Percentiles rank a stretch among this genome's conserved stretches.
These are phyloP conservation scores for Pichia insulana DNA, from an alignment of 805 yeast species.

Conservation along the genomic window DNA sequence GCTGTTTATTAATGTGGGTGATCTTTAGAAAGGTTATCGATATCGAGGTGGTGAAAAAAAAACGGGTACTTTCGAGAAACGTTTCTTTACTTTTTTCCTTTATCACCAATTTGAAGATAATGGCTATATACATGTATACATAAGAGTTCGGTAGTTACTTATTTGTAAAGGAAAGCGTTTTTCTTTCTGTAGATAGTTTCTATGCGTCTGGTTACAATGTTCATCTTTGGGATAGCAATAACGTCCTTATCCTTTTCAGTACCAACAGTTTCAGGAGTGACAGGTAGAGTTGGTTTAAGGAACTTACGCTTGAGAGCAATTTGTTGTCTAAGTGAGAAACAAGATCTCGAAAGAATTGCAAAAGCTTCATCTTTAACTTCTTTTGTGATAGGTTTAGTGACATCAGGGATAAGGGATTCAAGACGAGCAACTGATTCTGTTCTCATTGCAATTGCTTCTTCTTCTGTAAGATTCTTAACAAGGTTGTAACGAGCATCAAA, in stretches of 20 bases:
- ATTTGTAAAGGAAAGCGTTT: constrained; percentile 32
- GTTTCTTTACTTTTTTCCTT: no score
- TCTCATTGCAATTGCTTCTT: constrained; percentile 25
- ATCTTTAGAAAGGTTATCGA: neutral
- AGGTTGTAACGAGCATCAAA: constrained; percentile 39
- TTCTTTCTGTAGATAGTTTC: constrained; percentile 47
- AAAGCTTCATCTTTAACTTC: constrained; percentile 35
- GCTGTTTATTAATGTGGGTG: no score
- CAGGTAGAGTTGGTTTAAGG: constrained; percentile 51
- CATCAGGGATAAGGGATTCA: constrained; percentile 15
- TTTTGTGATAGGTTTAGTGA: constrained; percentile 22
- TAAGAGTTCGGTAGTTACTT: no score
- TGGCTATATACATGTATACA: neutral
- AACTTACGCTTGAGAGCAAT: constrained; percentile 36
- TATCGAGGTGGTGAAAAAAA: neutral
- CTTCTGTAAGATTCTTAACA: constrained; percentile 30
- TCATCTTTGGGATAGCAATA: constrained; percentile 48
- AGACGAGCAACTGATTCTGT: constrained; percentile 14
- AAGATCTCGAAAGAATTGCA: constrained; percentile 33
- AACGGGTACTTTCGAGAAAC: no score
- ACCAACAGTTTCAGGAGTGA: constrained; percentile 29
- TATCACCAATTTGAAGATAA: no score
- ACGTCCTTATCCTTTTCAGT: constrained; percentile 38
- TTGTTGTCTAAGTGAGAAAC: constrained; percentile 31
- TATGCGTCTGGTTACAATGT: constrained; percentile 43